phyloP scores from a whole-genome alignment of 2,329 filamentous ascomycete genomes.

The Pestalotiopsis sp. region DNA sequence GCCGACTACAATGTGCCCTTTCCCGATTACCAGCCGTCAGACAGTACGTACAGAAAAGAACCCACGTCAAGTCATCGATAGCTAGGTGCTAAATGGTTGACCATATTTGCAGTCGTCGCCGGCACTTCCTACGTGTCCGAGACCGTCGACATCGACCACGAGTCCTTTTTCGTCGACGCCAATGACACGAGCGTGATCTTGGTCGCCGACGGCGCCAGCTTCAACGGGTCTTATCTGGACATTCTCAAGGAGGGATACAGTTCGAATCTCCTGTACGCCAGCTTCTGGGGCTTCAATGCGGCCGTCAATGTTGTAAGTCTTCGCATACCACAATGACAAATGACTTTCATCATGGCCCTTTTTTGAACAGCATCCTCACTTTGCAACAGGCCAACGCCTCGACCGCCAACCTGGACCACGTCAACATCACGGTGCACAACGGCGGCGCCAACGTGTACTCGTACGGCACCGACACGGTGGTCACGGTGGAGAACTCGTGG shows the following conservation, averaged over 20 bases:
- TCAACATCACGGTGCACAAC: slow-evolving; percentile 12
- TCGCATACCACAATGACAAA: too few species aligned
- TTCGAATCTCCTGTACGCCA: slow-evolving; percentile 11
- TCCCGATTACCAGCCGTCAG: not conserved
- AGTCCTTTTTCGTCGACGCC: not conserved
- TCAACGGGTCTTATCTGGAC: slow-evolving; percentile 3
- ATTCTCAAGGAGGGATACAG: slow-evolving; percentile 9
- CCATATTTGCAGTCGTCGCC: not conserved
- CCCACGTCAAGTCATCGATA: too few species aligned
- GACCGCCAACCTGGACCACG: slow-evolving; percentile 6
- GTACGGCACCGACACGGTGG: slow-evolving; percentile 5
- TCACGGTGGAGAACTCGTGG: slow-evolving; percentile 8
- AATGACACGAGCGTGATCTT: slow-evolving; percentile 12
- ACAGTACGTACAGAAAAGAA: not conserved
- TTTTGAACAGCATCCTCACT: too few species aligned
- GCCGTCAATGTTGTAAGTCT: slow-evolving; percentile 9
- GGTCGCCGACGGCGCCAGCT: not conserved
- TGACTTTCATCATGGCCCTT: too few species aligned
- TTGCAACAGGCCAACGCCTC: slow-evolving; percentile 5
- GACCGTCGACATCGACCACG: not conserved
- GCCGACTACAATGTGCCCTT: slow-evolving; percentile 7
- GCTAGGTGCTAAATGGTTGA: too few species aligned
- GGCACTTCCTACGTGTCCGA: not conserved
- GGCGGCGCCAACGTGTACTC: slow-evolving; percentile 11
- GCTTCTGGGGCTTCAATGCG: slow-evolving; percentile 11